phyloP scores from a whole-genome alignment of 768 basidiomycete genomes.

The Lactarius psammicola region DNA sequence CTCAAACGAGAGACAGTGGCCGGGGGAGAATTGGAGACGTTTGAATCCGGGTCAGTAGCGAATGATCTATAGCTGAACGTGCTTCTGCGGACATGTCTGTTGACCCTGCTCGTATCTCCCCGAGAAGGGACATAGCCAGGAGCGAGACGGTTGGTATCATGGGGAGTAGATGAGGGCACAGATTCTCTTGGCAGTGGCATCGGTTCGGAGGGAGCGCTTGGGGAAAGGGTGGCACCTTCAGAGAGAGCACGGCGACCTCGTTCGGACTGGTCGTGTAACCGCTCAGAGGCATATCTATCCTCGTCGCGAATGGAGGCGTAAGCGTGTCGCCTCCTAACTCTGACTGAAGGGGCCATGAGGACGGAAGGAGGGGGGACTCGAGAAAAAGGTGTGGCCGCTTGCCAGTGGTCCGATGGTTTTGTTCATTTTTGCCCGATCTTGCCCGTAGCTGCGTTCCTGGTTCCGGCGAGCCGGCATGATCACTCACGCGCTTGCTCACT shows the following conservation, averaged over 20 bases:
- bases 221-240: background rate
- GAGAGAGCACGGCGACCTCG: conserved; percentile 9
- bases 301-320: conserved; percentile 24
- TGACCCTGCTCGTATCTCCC: conserved; percentile 16
- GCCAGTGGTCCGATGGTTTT: background rate
- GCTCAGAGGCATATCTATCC: conserved; percentile 4
- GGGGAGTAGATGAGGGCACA: background rate
- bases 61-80: conserved; percentile 20
- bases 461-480: background rate
- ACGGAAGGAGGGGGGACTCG: background rate
- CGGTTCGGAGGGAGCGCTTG: background rate
- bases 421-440: background rate
- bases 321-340: conserved; percentile 21
- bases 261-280: background rate
- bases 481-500: background rate
- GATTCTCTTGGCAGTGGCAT: background rate
- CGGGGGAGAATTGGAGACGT: conserved; percentile 4
- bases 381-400: background rate
- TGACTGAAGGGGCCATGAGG: conserved; percentile 22
- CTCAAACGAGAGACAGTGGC: conserved; percentile 4
- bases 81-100: conserved; percentile 10
- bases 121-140: background rate
- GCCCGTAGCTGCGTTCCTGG: background rate
- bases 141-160: background rate
- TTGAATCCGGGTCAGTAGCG: conserved; percentile 13